Evolutionary conservation across 208 protist genomes (phyloP).

Genomic region (Wallacemonas sp.): DNA sequence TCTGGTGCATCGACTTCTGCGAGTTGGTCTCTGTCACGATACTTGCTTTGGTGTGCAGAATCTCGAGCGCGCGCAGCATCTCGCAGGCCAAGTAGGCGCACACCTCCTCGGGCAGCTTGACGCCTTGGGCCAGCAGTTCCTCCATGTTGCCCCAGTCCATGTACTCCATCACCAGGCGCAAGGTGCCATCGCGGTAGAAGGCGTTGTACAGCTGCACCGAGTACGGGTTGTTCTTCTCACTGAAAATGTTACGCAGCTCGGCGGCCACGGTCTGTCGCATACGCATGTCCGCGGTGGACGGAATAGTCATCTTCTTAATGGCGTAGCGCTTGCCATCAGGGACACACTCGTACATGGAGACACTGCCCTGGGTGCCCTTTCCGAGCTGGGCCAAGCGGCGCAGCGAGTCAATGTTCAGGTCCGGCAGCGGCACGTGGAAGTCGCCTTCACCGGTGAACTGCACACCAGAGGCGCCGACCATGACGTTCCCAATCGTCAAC

Average conservation of each 20-base stretch:
- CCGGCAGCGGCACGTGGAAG: slow-evolving; percentile 65
- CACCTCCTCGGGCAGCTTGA: slow-evolving; percentile 48
- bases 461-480: slow-evolving; percentile 64
- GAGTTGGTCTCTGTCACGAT: slow-evolving; percentile 80
- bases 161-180: slow-evolving; percentile 88
- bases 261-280: slow-evolving; percentile 76
- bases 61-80: slow-evolving; percentile 80
- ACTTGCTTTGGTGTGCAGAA: slow-evolving; percentile 85
- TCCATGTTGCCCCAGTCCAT: slow-evolving; percentile 90
- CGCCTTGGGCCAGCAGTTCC: slow-evolving; percentile 62
- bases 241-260: slow-evolving; percentile 86
- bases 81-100: slow-evolving; percentile 76
- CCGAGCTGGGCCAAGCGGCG: slow-evolving; percentile 51
- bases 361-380: slow-evolving; percentile 76
- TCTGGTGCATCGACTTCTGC: slow-evolving; percentile 72
- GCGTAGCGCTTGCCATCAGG: slow-evolving; percentile 51
- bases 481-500: slow-evolving; percentile 77
- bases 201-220: slow-evolving; percentile 86
- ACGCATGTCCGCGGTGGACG: slow-evolving; percentile 51
- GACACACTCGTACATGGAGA: slow-evolving; percentile 63
- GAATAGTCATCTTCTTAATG: slow-evolving; percentile 80
- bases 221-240: slow-evolving; percentile 63
- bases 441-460: slow-evolving; percentile 80
- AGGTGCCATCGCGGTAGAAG: slow-evolving; percentile 68
- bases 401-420: slow-evolving; percentile 69